Percentiles rank a stretch among this genome's conserved stretches.
phyloP scores from a whole-genome alignment of 305 asterid species.

The Stenogyne calaminthoides region DNA sequence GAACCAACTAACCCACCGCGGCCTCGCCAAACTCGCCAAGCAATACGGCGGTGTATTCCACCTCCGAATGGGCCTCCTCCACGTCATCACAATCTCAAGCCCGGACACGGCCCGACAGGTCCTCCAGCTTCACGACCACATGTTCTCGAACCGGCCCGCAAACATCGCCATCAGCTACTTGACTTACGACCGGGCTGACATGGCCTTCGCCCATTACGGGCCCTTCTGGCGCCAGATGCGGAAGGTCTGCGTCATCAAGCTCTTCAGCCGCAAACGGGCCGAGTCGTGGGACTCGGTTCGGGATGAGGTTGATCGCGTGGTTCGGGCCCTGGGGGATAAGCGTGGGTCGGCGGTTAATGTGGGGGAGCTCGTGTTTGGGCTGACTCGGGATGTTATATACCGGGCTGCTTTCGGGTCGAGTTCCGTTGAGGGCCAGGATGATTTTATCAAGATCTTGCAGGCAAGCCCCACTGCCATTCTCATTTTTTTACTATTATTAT shows the following conservation, averaged over 20 bases:
- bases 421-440: slow-evolving; percentile 64
- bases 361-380: slow-evolving; percentile 78
- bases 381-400: slow-evolving; percentile 59
- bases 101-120: slow-evolving; percentile 78
- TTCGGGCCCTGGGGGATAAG: slow-evolving; percentile 31
- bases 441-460: slow-evolving; percentile 64
- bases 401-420: slow-evolving; percentile 85
- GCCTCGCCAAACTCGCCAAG: slow-evolving; percentile 62
- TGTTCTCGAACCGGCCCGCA: slow-evolving; percentile 84
- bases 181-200: slow-evolving; percentile 76
- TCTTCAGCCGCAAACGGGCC: slow-evolving; percentile 78
- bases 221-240: slow-evolving; percentile 98
- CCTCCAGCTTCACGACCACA: slow-evolving; percentile 75
- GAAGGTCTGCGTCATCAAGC: slow-evolving; percentile 81
- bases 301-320: slow-evolving; percentile 63
- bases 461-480: no score
- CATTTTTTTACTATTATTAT: no score
- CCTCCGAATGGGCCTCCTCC: slow-evolving; percentile 66
- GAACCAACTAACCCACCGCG: slow-evolving; percentile 71
- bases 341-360: slow-evolving; percentile 49
- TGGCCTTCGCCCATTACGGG: slow-evolving; percentile 91
- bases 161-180: slow-evolving; percentile 70
- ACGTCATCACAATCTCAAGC: slow-evolving; percentile 58
- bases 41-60: slow-evolving; percentile 72
- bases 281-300: slow-evolving; percentile 93